Percentiles rank a stretch among this genome's conserved stretches.
These are phyloP conservation scores for Aspergillus nomiae DNA, from an alignment of 2,329 filamentous ascomycete genomes.

Conservation along the genomic window DNA sequence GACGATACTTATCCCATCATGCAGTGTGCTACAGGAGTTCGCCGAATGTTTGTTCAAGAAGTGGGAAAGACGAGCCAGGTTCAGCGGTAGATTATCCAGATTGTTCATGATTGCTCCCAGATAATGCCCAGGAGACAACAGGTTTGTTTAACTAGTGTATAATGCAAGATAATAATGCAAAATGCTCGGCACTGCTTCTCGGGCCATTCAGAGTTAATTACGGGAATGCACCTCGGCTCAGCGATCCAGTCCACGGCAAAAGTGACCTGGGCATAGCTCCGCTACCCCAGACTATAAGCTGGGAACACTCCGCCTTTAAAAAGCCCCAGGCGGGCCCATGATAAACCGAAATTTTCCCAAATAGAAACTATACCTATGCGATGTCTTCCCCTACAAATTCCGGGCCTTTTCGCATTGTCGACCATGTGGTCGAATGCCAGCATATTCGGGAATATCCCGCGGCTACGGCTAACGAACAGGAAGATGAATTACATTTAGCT, in stretches of 20 bases:
- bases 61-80: too few species aligned
- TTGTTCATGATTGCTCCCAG: neutral
- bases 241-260: constrained; percentile 7
- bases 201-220: neutral
- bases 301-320: neutral
- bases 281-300: neutral
- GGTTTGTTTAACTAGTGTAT: neutral
- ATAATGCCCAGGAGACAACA: neutral
- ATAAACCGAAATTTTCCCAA: neutral
- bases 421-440: constrained; percentile 72
- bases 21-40: neutral
- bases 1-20: neutral
- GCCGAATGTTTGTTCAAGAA: neutral
- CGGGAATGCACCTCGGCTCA: constrained; percentile 14
- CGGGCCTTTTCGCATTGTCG: constrained; percentile 58
- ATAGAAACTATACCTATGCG: constrained; percentile 13
- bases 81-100: neutral
- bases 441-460: constrained; percentile 82
- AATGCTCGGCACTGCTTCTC: neutral
- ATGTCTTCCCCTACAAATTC: constrained; percentile 49
- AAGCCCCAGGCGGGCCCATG: neutral
- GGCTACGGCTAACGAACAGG: constrained; percentile 70
- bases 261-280: neutral
- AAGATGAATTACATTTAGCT: constrained; percentile 71
- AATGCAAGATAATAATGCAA: neutral